Conservation (phyloP, 352 stramenopile species). For the Phytophthora quininea region DNA sequence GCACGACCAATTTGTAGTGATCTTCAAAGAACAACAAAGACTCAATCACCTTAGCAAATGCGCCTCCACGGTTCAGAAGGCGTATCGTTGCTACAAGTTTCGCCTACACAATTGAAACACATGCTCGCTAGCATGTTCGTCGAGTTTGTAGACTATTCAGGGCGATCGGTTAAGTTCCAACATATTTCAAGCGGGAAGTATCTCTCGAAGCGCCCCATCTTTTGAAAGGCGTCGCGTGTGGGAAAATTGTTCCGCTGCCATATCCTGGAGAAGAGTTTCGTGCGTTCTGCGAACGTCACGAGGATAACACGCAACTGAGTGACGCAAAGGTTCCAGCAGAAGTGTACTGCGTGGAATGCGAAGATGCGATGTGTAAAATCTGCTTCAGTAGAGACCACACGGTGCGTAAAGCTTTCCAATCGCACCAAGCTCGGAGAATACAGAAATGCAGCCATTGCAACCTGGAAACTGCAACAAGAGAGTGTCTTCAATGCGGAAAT, state of each 20-base stretch:
- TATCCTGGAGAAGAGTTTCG: conserved; percentile 76
- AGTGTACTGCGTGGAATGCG: conserved; percentile 75
- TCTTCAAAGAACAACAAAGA: conserved; percentile 41
- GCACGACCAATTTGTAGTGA: conserved; percentile 53
- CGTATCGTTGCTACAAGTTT: conserved; percentile 61
- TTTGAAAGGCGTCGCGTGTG: conserved; percentile 60
- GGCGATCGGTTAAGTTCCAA: conserved; percentile 44
- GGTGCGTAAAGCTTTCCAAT: conserved; percentile 50
- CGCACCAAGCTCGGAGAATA: conserved; percentile 46
- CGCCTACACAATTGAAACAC: conserved; percentile 76
- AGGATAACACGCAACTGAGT: conserved; percentile 39
- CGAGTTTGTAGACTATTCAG: conserved; percentile 62
- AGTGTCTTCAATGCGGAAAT: conserved; percentile 70
- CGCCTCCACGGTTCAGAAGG: conserved; percentile 42
- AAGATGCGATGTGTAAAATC: conserved; percentile 65
- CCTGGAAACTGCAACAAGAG: conserved; percentile 61
- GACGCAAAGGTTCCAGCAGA: conserved; percentile 37
- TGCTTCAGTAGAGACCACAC: conserved; percentile 74
- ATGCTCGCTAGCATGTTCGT: conserved; percentile 64
- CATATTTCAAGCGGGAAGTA: conserved; percentile 46
- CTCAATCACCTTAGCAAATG: conserved; percentile 35
- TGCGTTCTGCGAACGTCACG: conserved; percentile 70
- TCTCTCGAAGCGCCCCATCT: conserved; percentile 45
- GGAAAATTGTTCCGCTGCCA: conserved; percentile 60
- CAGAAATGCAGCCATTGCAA: conserved; percentile 55